phyloP scores from a whole-genome alignment of 768 basidiomycete species.

The Clitopilus passeckerianus region DNA sequence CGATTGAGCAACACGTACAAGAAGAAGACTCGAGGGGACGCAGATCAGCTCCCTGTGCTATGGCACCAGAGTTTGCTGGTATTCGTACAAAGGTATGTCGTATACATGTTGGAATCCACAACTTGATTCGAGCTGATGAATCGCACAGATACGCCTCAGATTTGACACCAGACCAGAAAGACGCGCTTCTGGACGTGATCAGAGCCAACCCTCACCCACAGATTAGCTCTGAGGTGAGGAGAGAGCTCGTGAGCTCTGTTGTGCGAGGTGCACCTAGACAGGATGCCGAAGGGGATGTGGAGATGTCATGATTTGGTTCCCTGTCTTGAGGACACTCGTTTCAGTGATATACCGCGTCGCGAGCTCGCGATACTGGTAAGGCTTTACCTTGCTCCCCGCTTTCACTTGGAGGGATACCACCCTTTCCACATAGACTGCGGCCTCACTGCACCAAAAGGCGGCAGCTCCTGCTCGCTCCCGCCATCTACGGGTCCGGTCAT shows the following conservation, averaged over 20 bases:
- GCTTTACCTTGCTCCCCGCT: background rate
- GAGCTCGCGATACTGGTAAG: background rate
- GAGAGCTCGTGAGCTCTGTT: slow-evolving; percentile 86
- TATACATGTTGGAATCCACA: background rate
- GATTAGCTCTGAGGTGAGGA: slow-evolving; percentile 84
- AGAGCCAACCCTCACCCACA: slow-evolving; percentile 82
- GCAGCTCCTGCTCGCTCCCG: background rate
- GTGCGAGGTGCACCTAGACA: slow-evolving; percentile 76
- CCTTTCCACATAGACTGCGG: background rate
- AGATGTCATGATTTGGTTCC: slow-evolving; percentile 42
- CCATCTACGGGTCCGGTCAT: background rate
- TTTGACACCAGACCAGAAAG: slow-evolving; percentile 95
- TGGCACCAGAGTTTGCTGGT: slow-evolving; percentile 98
- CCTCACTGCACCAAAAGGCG: background rate
- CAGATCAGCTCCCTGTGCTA: slow-evolving; percentile 86
- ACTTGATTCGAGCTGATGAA: background rate
- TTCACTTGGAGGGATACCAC: background rate
- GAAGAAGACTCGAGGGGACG: slow-evolving; percentile 61
- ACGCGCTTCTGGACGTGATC: slow-evolving; percentile 91
- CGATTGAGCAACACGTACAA: slow-evolving; percentile 90
- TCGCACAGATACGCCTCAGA: slow-evolving; percentile 80
- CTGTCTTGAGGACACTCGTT: background rate
- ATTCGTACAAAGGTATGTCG: slow-evolving; percentile 79
- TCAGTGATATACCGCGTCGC: no score
- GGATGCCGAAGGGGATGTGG: slow-evolving; percentile 59